Evolutionary conservation across 179 eudicot genomes (phyloP), one percentile per base, ranked within the genome.

Genomic region (Gypsophila paniculata): DNA sequence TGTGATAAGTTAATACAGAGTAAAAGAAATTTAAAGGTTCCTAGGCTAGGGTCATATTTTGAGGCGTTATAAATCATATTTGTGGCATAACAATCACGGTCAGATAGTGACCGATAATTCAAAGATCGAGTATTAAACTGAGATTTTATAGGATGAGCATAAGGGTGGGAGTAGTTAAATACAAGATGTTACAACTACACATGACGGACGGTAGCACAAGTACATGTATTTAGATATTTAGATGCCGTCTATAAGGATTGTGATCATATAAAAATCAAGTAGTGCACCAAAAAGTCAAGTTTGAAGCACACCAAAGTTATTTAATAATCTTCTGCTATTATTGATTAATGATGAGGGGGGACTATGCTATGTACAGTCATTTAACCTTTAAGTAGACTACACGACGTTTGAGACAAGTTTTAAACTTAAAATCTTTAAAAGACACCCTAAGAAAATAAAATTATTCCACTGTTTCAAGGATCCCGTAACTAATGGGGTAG

Each of bases 321-420:
- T 69, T 42, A 65, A 72, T 13, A 42, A 4, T 59, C 52, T 17
- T 69, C 36, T 46, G 39, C 62, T 32, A 65, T 71, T 58, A 59
- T 61, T 61, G 65, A 61, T 32, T 29, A 17, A 61, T 58, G 72
- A 76, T 76, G 61, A 71, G 59, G 11, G 49, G 32, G 57, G 44
- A 18, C 75, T n/a, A 36, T 18, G 52, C 52, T 63, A n/a, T 29
- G 4, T 29, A 29, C 34, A 29, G 34, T 29, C 34, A 29, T 29
- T 29, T 29, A 29, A 29, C 34, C 34, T 29, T 29, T 29, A 29
- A 1, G 4, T 29, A 29, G 4, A 29, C 4, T 29, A 4, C 4
- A 4, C 1, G 4, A 29, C 34, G 34, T 4, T 29, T 29, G 34
- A 29, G 34, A 29, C 34, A 4, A 29, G 34, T 29, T 29, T 29